A percentile compares a stretch with the other conserved stretches of the same genome.
Conservation (phyloP, 23 red algal genomes). For the Gracilaria vermiculophylla region DNA sequence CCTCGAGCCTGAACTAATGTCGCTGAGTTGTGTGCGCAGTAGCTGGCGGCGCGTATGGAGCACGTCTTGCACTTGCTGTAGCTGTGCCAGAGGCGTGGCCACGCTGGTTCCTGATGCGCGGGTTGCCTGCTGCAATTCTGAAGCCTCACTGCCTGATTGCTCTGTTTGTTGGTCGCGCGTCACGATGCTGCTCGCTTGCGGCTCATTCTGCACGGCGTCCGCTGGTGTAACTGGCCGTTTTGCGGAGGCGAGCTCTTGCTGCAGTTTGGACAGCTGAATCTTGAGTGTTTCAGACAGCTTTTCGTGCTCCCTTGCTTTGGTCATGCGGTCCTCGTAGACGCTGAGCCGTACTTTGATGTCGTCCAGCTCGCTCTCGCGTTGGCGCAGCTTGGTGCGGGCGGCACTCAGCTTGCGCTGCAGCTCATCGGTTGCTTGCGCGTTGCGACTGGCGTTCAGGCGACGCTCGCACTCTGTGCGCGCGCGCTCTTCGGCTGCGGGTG, state of each 20-base stretch:
- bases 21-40: background rate
- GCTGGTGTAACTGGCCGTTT: background rate
- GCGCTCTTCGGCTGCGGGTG: background rate
- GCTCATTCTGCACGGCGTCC: background rate
- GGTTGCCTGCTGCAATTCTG: background rate
- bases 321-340: slow-evolving; percentile 22
- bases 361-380: slow-evolving; percentile 7
- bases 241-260: background rate
- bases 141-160: background rate
- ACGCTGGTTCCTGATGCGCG: background rate
- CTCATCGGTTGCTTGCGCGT: background rate
- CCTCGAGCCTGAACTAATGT: background rate
- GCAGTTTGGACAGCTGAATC: background rate
- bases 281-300: slow-evolving; percentile 19
- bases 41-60: slow-evolving; percentile 4
- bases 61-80: slow-evolving; percentile 6
- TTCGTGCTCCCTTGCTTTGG: background rate
- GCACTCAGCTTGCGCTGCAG: background rate
- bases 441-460: slow-evolving; percentile 11
- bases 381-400: background rate
- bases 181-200: background rate
- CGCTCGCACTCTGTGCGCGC: background rate
- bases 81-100: slow-evolving; percentile 9
- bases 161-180: background rate
- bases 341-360: slow-evolving; percentile 5